A percentile compares a stretch with the other conserved stretches of the same genome.
Conservation (phyloP, 1,139 yeast species). For the Taphrina flavorubra region DNA sequence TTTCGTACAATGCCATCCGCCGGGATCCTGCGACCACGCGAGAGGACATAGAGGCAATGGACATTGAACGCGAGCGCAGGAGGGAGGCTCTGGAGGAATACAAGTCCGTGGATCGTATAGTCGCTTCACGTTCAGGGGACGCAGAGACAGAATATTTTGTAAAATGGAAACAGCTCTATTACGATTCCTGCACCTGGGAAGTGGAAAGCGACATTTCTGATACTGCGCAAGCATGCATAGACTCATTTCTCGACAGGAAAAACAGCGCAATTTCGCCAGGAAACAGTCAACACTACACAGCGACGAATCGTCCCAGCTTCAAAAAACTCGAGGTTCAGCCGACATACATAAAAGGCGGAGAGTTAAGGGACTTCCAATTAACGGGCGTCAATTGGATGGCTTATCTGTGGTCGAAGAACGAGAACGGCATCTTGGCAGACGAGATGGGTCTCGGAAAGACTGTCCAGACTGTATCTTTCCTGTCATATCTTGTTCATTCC, state of each 20-base stretch:
- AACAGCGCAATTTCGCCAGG: slow-evolving; percentile 86
- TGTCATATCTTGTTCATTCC: slow-evolving; percentile 92
- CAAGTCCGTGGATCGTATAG: slow-evolving; percentile 86
- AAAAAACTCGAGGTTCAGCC: slow-evolving; percentile 90
- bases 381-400: slow-evolving; percentile 99
- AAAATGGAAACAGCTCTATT: slow-evolving; percentile 91
- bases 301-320: slow-evolving; percentile 75
- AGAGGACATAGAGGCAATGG: slow-evolving; percentile 89
- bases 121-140: slow-evolving; percentile 67
- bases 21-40: slow-evolving; percentile 79
- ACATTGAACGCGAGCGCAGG: slow-evolving; percentile 82
- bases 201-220: slow-evolving; percentile 84
- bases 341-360: slow-evolving; percentile 85
- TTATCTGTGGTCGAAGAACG: slow-evolving; percentile 94
- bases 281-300: slow-evolving; percentile 71
- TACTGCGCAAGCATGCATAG: slow-evolving; percentile 82
- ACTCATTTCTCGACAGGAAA: slow-evolving; percentile 77
- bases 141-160: slow-evolving; percentile 64
- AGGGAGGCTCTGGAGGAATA: slow-evolving; percentile 83
- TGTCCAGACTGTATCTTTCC: slow-evolving; percentile 92
- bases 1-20: slow-evolving; percentile 75
- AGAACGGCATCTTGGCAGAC: slow-evolving; percentile 96
- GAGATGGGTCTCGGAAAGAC: slow-evolving; percentile 99
- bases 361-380: slow-evolving; percentile 92
- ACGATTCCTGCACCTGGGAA: slow-evolving; percentile 98